Base-by-base conservation (phyloP, 768 basidiomycete genomes). In the Glaciozyma antarctica region DNA sequence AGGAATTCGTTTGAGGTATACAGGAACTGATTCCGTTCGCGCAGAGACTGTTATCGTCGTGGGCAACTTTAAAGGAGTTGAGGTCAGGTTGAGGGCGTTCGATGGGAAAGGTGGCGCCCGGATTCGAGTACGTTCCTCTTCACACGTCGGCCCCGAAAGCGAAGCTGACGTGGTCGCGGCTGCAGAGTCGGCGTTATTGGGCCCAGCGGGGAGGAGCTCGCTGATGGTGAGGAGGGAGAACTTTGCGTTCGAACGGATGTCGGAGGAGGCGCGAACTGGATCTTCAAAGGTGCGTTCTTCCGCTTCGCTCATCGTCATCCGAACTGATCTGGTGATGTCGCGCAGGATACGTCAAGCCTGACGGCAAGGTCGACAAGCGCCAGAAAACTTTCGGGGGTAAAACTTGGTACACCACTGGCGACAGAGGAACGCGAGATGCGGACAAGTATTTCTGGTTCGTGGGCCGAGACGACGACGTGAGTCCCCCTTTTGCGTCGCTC, bases 401-500 rank as follows among this genome's bases (percentile, higher is more conserved):
- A 48, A 62, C 63, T 17, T 71, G 62, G 62, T 71, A 69, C 45
- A 41, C 44, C 22, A 69, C 70, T 0, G 70, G 70, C 5, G 70
- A 71, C 48, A 60, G 67, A 0, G 70, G 60, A 0, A 5, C 26
- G n/a, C 38, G 51, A 2, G 70, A 71, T 63, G 22, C 5, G 5
- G 70, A 71, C 30, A 67, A 53, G 17, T 69, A 71, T 63, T 71
- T 61, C 61, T 57, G 54, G 51, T 71, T 71, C 30, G 65, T 71
- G 6, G 62, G 62, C 1, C 49, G 70, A 2, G 65, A 66, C 41
- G 70, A 71, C 54, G 70, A 71, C 28, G 62, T 67, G 32, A 26
- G 61, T 19, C 12, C 32, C 13, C 54, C 30, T 26, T 7, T 38
- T 22, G 34, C 4, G 34, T 4, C 21, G 51, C n/a, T 38, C 2